These are phyloP conservation scores for Pythium insidiosum DNA, from an alignment of 352 stramenopile species.

Conservation along the genomic window DNA sequence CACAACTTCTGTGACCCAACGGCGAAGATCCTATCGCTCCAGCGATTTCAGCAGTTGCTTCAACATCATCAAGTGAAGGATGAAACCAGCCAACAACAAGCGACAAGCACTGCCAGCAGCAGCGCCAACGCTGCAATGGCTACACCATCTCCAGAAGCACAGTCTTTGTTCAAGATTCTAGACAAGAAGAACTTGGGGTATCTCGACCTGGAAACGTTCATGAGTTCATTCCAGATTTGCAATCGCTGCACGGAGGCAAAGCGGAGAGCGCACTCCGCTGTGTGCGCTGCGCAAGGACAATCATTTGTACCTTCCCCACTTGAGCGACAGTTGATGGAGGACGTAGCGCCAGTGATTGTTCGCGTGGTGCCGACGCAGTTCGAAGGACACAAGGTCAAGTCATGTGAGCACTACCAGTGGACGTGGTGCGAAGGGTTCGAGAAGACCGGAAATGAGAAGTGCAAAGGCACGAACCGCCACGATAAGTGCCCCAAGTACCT, in stretches of 20 bases:
- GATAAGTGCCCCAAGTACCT: conserved; percentile 85
- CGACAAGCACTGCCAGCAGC: neutral
- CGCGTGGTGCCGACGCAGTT: conserved; percentile 58
- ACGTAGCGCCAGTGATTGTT: conserved; percentile 69
- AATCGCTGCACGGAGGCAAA: conserved; percentile 80
- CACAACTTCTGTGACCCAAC: conserved; percentile 67
- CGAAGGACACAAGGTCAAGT: conserved; percentile 77
- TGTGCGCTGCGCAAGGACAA: conserved; percentile 46
- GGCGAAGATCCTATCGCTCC: conserved; percentile 37
- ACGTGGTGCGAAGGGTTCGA: conserved; percentile 82
- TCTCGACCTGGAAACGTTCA: conserved; percentile 65
- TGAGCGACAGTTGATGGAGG: conserved; percentile 64
- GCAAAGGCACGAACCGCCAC: conserved; percentile 74
- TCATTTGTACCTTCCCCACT: conserved; percentile 36
- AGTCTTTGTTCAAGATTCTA: conserved; percentile 47
- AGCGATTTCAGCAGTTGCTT: conserved; percentile 57
- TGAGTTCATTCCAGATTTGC: conserved; percentile 83
- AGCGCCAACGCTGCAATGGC: conserved; percentile 7
- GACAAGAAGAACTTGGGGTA: conserved; percentile 32
- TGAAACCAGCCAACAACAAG: conserved; percentile 17
- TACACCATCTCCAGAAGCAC: too few species aligned
- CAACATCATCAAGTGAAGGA: conserved; percentile 62
- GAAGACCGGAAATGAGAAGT: conserved; percentile 82
- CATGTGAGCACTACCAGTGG: conserved; percentile 82
- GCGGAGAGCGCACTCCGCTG: conserved; percentile 44